A percentile compares a stretch with the other conserved stretches of the same genome.
Evolutionary conservation across 2,329 filamentous ascomycete genomes (phyloP).

Genomic region (Stagonosporopsis vannaccii): DNA sequence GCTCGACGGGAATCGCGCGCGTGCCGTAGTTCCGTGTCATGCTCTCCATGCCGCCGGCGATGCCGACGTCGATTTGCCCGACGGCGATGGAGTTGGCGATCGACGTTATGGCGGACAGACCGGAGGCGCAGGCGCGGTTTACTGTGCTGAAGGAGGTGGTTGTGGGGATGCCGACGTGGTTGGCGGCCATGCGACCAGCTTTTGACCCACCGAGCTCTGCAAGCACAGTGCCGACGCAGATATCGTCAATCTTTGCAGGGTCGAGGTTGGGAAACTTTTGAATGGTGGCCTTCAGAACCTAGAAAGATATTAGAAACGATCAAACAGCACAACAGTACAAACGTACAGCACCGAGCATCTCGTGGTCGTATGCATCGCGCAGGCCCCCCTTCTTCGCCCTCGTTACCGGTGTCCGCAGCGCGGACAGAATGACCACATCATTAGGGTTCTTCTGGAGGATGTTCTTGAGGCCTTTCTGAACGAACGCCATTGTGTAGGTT

Average conservation of each 20-base stretch:
- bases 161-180: conserved; percentile 79
- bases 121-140: conserved; percentile 85
- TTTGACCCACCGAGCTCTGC: conserved; percentile 91
- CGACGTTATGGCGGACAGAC: conserved; percentile 76
- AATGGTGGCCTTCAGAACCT: conserved; percentile 71
- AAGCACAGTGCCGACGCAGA: conserved; percentile 87
- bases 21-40: conserved; percentile 93
- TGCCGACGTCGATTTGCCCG: conserved; percentile 74
- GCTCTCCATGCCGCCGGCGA: conserved; percentile 93
- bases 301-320: conserved; percentile 3
- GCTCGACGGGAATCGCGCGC: conserved; percentile 80
- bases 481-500: conserved; percentile 50
- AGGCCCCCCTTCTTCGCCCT: conserved; percentile 83
- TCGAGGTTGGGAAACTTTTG: conserved; percentile 76
- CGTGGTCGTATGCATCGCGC: conserved; percentile 89
- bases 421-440: conserved; percentile 87
- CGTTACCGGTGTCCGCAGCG: conserved; percentile 87
- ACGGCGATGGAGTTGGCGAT: conserved; percentile 78
- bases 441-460: conserved; percentile 79
- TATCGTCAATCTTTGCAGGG: conserved; percentile 75
- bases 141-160: conserved; percentile 82
- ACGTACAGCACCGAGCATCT: conserved; percentile 73
- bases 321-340: no score
- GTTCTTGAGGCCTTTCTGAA: conserved; percentile 71
- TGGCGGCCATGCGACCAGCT: conserved; percentile 88